Percentiles rank a stretch among this genome's conserved stretches.
Evolutionary conservation across 441 rosid species (phyloP).

Genomic region (Euphorbia celastroides): DNA sequence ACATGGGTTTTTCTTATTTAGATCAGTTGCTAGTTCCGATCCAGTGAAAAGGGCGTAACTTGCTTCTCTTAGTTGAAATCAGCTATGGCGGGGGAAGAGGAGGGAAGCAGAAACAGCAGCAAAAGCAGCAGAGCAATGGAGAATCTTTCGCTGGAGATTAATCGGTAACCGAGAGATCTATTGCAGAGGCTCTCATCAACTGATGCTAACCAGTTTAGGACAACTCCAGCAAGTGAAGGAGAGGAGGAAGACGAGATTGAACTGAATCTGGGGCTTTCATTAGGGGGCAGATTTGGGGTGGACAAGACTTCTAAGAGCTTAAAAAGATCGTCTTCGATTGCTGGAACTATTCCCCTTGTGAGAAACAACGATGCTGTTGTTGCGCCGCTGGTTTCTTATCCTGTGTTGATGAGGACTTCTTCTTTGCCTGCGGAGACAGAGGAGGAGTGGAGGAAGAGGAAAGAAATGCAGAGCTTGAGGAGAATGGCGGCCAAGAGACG

Average conservation of each 20-base stretch:
- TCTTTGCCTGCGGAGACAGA: slow-evolving; percentile 85
- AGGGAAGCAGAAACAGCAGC: slow-evolving; percentile 34
- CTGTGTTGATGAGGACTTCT: slow-evolving; percentile 56
- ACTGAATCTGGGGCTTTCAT: slow-evolving; percentile 77
- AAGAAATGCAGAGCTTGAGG: slow-evolving; percentile 74
- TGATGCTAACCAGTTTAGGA: slow-evolving; percentile 19
- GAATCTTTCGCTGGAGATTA: slow-evolving; percentile 49
- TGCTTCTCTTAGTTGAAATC: neutral
- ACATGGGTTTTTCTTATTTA: slow-evolving; percentile 29
- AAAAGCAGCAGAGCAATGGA: slow-evolving; percentile 46
- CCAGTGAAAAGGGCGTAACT: neutral
- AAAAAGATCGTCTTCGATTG: slow-evolving; percentile 65
- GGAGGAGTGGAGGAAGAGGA: slow-evolving; percentile 94
- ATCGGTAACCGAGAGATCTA: slow-evolving; percentile 72
- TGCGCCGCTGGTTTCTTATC: slow-evolving; percentile 28
- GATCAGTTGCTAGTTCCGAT: slow-evolving; percentile 28
- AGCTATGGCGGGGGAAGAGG: slow-evolving; percentile 45
- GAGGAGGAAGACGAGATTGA: slow-evolving; percentile 53
- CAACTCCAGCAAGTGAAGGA: slow-evolving; percentile 24
- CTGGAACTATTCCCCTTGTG: slow-evolving; percentile 47
- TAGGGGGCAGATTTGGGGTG: slow-evolving; percentile 89
- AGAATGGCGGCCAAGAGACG: slow-evolving; percentile 89
- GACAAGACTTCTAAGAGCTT: slow-evolving; percentile 57
- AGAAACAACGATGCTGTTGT: slow-evolving; percentile 29
- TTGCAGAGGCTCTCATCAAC: slow-evolving; percentile 52